A percentile compares a stretch with the other conserved stretches of the same genome.
Evolutionary conservation across 2,329 filamentous ascomycete species (phyloP).

Genomic region (Microcyclosporella mali): DNA sequence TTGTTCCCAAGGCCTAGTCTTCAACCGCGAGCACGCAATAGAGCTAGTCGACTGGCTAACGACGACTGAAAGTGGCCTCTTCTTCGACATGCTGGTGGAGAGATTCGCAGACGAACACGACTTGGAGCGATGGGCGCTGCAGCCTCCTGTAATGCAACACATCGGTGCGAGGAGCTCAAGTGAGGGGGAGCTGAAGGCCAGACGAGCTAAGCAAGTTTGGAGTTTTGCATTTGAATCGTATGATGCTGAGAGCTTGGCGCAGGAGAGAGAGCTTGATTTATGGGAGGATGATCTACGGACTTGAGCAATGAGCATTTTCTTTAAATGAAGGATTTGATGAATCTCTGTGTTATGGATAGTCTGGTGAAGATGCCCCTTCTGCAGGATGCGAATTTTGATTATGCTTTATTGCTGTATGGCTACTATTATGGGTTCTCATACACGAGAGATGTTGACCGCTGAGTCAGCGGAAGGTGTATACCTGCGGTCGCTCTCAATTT

Average conservation of each 20-base stretch:
- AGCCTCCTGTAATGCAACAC: slow-evolving; percentile 42
- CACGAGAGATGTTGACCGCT: too few relatives aligned
- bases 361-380: too few relatives aligned
- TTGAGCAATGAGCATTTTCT: too few relatives aligned
- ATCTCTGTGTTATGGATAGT: too few relatives aligned
- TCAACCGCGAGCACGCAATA: slow-evolving; percentile 31
- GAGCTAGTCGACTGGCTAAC: slow-evolving; percentile 29
- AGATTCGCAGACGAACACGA: slow-evolving; percentile 36
- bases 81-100: slow-evolving; percentile 38
- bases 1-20: slow-evolving; percentile 42
- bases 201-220: slow-evolving; percentile 34
- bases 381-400: too few relatives aligned
- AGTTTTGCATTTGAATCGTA: slow-evolving; percentile 36
- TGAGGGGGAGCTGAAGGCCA: slow-evolving; percentile 20
- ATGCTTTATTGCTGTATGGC: too few relatives aligned
- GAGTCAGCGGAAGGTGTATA: too few relatives aligned
- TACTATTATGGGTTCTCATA: too few relatives aligned
- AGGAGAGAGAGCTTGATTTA: slow-evolving; percentile 4
- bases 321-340: too few relatives aligned
- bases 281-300: too few relatives aligned
- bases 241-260: slow-evolving; percentile 23
- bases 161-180: slow-evolving; percentile 38
- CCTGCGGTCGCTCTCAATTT: too few relatives aligned
- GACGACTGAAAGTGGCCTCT: slow-evolving; percentile 23
- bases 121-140: slow-evolving; percentile 38